A percentile compares a stretch with the other conserved stretches of the same genome.
Evolutionary conservation across 345 rosid species (phyloP).

Genomic region (Citrus mangshanensis): DNA sequence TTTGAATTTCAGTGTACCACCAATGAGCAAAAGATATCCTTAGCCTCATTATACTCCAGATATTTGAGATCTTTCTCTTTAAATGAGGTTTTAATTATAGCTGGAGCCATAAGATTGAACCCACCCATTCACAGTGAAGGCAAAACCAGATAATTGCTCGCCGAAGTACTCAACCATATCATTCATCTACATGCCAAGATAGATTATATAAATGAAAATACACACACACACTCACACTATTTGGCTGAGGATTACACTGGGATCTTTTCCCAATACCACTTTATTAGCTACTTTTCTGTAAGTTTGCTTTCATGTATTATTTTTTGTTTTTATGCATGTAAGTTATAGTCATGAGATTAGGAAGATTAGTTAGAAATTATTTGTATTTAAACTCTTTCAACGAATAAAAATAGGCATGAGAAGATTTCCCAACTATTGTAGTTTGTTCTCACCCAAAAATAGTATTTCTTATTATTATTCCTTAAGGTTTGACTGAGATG

Average conservation of each 20-base stretch:
- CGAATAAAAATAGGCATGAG: neutral
- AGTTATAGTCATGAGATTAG: neutral
- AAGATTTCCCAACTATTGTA: neutral
- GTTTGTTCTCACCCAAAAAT: neutral
- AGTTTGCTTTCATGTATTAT: neutral
- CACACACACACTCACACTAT: no score
- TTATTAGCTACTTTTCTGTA: neutral
- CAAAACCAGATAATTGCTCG: constrained; percentile 59
- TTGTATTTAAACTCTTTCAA: neutral
- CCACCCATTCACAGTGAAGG: constrained; percentile 54
- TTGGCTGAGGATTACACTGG: no score
- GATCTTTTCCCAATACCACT: neutral
- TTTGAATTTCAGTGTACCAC: no score
- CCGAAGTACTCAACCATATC: constrained; percentile 68
- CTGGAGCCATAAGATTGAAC: constrained; percentile 63
- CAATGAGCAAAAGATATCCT: no score
- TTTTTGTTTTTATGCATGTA: neutral
- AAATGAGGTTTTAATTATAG: no score
- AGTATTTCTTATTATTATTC: neutral
- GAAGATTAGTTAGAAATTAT: neutral
- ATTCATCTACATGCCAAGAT: constrained; percentile 35
- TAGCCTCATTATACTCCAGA: no score
- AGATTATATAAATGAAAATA: neutral
- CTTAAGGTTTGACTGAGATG: neutral
- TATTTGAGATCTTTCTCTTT: no score